A percentile compares a stretch with the other conserved stretches of the same genome.
Evolutionary conservation across 345 rosid species (phyloP).

Genomic region (Arabidopsis thaliana): TAIR10.1 NC_003076.8:24562001-24562500

Average conservation of each 20-base stretch:
- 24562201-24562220: conserved; percentile 8
- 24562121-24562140: conserved; percentile 53
- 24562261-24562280: conserved; percentile 33
- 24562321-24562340: conserved; percentile 1
- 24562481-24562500: conserved; percentile 73
- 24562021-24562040: conserved; percentile 40
- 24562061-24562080: conserved; percentile 42
- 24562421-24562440: not conserved
- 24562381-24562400: conserved; percentile 7
- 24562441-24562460: conserved; percentile 53
- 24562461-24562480: conserved; percentile 69
- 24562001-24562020: conserved; percentile 41
- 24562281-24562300: conserved; percentile 35
- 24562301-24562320: conserved; percentile 31
- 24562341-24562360: conserved; percentile 12
- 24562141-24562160: conserved; percentile 68
- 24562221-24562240: conserved; percentile 7
- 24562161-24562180: conserved; percentile 15
- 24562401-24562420: conserved; percentile 1
- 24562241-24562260: not conserved
- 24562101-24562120: conserved; percentile 43
- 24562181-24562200: conserved; percentile 2
- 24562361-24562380: conserved; percentile 18
- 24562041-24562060: conserved; percentile 34
- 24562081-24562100: conserved; percentile 25